Percentiles rank a stretch among this genome's conserved stretches.
These are phyloP conservation scores for Pyricularia sp. DNA, from an alignment of 2,329 filamentous ascomycete species.

Conservation along the genomic window DNA sequence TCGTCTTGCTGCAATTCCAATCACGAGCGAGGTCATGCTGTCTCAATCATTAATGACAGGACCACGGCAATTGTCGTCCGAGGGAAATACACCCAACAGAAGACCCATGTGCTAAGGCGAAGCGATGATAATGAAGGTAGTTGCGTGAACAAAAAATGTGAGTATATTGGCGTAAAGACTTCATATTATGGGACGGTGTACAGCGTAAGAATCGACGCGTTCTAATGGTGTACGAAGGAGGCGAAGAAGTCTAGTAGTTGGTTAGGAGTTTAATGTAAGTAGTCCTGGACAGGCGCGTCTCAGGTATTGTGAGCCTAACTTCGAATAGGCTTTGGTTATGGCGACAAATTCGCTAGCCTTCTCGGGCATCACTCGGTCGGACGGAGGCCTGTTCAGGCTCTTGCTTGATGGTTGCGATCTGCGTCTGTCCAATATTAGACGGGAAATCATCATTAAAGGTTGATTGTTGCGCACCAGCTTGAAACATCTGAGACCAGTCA, in stretches of 20 bases:
- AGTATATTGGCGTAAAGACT: conserved; percentile 61
- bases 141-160: conserved; percentile 62
- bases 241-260: conserved; percentile 49
- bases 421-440: conserved; percentile 59
- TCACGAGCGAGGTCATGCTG: neutral
- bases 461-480: conserved; percentile 58
- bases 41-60: neutral
- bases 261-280: conserved; percentile 43
- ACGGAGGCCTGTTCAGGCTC: conserved; percentile 49
- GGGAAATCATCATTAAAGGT: conserved; percentile 53
- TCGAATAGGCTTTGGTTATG: conserved; percentile 34
- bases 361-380: conserved; percentile 34
- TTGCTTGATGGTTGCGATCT: conserved; percentile 56
- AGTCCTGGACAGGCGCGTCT: conserved; percentile 25
- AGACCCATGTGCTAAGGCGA: neutral
- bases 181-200: conserved; percentile 41
- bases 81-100: neutral
- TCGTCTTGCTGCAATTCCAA: neutral
- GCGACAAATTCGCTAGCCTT: conserved; percentile 21
- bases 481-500: conserved; percentile 75
- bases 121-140: conserved; percentile 49
- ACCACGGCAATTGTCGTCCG: neutral
- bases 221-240: conserved; percentile 16
- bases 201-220: conserved; percentile 40
- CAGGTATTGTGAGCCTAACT: conserved; percentile 33